Evolutionary conservation across 192 early-diverging fungal genomes (phyloP).

Genomic region (Coemansia sp.): DNA sequence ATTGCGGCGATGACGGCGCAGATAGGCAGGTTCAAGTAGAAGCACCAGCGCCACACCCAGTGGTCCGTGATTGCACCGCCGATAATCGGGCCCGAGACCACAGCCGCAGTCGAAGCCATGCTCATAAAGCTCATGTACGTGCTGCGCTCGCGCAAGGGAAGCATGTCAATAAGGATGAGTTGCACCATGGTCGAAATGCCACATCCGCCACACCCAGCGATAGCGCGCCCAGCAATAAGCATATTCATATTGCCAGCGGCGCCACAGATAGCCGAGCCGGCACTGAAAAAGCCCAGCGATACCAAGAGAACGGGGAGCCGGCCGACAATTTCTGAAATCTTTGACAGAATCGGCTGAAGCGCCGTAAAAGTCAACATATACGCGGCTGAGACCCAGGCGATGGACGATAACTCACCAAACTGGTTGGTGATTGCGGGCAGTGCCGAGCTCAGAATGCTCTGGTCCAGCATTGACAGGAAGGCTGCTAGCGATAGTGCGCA

Average conservation of each 20-base stretch:
- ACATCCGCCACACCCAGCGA: slow-evolving; percentile 70
- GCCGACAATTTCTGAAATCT: slow-evolving; percentile 81
- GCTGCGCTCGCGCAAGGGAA: slow-evolving; percentile 61
- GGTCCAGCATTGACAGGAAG: slow-evolving; percentile 67
- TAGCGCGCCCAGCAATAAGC: slow-evolving; percentile 65
- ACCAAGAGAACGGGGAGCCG: slow-evolving; percentile 59
- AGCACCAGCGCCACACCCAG: slow-evolving; percentile 56
- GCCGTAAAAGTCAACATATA: slow-evolving; percentile 72
- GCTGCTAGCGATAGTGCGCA: slow-evolving; percentile 42
- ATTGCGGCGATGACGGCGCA: slow-evolving; percentile 45
- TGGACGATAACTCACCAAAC: slow-evolving; percentile 59
- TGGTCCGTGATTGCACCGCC: slow-evolving; percentile 61
- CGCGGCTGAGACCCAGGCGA: slow-evolving; percentile 76
- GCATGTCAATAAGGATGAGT: slow-evolving; percentile 68
- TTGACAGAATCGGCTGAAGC: slow-evolving; percentile 75
- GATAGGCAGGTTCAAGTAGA: slow-evolving; percentile 61
- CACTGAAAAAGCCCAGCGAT: slow-evolving; percentile 56
- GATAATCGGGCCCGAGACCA: slow-evolving; percentile 58
- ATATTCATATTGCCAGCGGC: slow-evolving; percentile 61
- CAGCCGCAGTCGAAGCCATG: slow-evolving; percentile 57
- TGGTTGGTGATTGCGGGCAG: slow-evolving; percentile 61
- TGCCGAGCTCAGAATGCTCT: slow-evolving; percentile 71
- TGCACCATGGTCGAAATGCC: slow-evolving; percentile 64
- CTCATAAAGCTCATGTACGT: slow-evolving; percentile 62
- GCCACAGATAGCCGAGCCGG: slow-evolving; percentile 57